Evolutionary conservation across 163 green algal genomes (phyloP), one percentile per base, ranked within the genome.

Genomic region (Picocystis sp.): DNA sequence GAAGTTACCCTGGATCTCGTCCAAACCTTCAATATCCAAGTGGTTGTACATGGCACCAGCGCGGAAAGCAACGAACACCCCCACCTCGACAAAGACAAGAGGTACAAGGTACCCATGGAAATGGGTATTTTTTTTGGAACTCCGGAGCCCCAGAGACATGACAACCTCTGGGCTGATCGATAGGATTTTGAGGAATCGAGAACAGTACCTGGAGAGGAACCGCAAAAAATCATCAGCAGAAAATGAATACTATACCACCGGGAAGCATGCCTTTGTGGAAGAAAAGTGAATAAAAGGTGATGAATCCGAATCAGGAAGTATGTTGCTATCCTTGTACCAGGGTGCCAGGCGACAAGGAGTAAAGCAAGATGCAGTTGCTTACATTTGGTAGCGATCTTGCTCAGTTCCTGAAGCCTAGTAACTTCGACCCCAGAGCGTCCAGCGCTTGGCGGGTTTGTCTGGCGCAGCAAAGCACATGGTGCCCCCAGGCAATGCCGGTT

Each of bases 381-480:
- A 38, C 29, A 5, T 38, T 38, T 8, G 5, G 29, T 12, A 38
- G 29, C 8, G 8, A 5, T 12, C 29, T 38, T 38, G 29, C 29
- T 19, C 29, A 8, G 5, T 38, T 38, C 29, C 29, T 8, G 8
- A 8, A 38, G 29, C 8, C 22, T 66, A 98, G 69, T 96, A 98
- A 29, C 71, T 87, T 11, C 89, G 67, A 21, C 90, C 87, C 79
- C 78, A 97, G 14, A 99, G 77, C 1, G 78, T 78, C 83, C 83
- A 99, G 72, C 87, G 89, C 68, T 93, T 96, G 21, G 90, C 90
- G 15, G 81, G 81, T 73, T 91, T 91, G 62, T 35, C 89, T 87
- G 3, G 66, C 82, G 2, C 74, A 69, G 55, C 47, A 29, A 99
- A 98, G 78, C 90, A 99, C 42, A 76, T 64, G 10, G 87, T 89